Base-by-base conservation (phyloP, 2,329 filamentous ascomycete genomes). In the Paraphaeosphaeria sporulosa region DNA sequence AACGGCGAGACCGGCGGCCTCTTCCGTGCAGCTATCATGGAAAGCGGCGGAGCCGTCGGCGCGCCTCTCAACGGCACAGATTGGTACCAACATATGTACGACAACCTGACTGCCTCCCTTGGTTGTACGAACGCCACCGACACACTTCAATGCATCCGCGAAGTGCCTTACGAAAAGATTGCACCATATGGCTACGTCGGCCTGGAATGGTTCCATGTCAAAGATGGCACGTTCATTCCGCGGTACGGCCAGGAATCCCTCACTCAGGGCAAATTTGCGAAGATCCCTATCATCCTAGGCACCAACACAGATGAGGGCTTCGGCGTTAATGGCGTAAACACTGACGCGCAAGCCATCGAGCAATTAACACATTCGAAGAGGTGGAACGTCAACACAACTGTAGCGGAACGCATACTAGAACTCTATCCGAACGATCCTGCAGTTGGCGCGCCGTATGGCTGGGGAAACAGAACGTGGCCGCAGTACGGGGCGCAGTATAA, bases 281-380 rank as follows among this genome's bases (percentile, higher is more conserved):
- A 86, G 49, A 85, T 90, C 0, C 87, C 88, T 0, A 81, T 90
- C 32, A 79, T 91, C 1, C 77, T 85, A 25, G 89, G 89, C 1
- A 84, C 83, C 19, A 90, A 90, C 69, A 84, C 84, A 0, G 89
- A 91, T 64, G 89, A 92, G 71, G 89, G 87, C 0, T 85, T 85
- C 1, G 78, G 80, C 1, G 89, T 89, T 60, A 83, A 60, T 17
- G 79, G 80, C 0, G 81, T 83, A 1, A 76, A 70, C 13, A 84
- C 80, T 3, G 82, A 79, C 21, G 80, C 71, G 44, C 64, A 71
- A 53, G 72, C 73, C 10, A 56, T 72, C 9, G 62, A 70, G 19
- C 66, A 72, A 32, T 58, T 75, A 6, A 64, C 73, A n/a, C 71
- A 73, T 19, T 73, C 71, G 0, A 79, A 77, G 17, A 69, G 71